phyloP scores from a whole-genome alignment of 495 filamentous ascomycete genomes.

The Cercophora scortea region DNA sequence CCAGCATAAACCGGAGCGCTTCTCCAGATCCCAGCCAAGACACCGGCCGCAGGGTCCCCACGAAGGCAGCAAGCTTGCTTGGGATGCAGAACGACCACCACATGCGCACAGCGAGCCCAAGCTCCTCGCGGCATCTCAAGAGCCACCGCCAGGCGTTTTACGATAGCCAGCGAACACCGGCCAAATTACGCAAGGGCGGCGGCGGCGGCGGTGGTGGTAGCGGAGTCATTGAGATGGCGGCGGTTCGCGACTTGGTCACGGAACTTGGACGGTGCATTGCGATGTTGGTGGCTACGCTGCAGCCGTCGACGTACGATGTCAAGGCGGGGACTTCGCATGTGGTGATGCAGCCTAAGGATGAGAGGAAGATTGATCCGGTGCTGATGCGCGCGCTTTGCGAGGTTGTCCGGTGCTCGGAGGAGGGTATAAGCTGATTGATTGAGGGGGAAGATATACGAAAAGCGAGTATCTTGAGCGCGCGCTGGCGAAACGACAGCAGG shows the following conservation, averaged over 20 bases:
- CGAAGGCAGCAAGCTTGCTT: constrained; percentile 33
- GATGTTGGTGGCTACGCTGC: constrained; percentile 30
- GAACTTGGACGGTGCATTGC: constrained; percentile 32
- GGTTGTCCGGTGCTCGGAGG: constrained; percentile 32
- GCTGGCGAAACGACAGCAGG: neutral
- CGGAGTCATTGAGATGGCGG: neutral
- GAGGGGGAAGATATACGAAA: too few species aligned
- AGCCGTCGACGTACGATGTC: constrained; percentile 2
- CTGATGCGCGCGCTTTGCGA: constrained; percentile 36
- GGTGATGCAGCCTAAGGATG: constrained; percentile 4
- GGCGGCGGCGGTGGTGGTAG: neutral
- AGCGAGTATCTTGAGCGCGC: too few species aligned
- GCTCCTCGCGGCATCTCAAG: neutral
- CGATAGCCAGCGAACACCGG: neutral
- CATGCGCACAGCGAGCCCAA: neutral
- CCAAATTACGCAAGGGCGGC: neutral
- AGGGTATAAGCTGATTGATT: constrained; percentile 4
- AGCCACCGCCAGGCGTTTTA: neutral
- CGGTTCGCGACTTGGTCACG: constrained; percentile 22
- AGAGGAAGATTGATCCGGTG: constrained; percentile 21
- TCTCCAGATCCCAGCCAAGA: neutral
- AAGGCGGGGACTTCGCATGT: neutral
- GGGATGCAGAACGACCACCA: constrained; percentile 18
- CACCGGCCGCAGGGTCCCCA: constrained; percentile 21
- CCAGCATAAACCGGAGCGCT: neutral